These are phyloP conservation scores for Cetradonia linearis DNA, from an alignment of 495 filamentous ascomycete species.

Conservation along the genomic window DNA sequence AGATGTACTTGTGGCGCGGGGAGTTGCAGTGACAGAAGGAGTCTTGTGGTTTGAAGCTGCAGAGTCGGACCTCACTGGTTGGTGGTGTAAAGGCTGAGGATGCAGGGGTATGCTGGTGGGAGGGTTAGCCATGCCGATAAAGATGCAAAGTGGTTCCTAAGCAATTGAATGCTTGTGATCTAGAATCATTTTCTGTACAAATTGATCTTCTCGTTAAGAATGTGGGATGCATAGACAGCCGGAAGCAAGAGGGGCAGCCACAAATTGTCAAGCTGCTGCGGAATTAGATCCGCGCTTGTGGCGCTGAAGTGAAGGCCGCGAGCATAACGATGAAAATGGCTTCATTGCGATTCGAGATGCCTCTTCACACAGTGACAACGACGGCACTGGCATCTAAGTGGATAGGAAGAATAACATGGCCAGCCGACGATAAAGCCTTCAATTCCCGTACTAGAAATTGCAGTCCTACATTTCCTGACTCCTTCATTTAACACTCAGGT, in stretches of 20 bases:
- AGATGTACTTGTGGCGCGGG: constrained; percentile 40
- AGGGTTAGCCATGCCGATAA: constrained; percentile 9
- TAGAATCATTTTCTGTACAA: background rate
- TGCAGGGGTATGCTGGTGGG: constrained; percentile 11
- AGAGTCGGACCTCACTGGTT: constrained; percentile 27
- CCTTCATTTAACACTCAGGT: background rate
- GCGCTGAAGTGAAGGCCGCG: too few relatives aligned
- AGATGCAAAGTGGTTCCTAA: background rate
- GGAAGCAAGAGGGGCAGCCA: background rate
- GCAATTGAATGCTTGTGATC: background rate
- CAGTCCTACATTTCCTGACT: too few relatives aligned
- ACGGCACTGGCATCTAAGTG: background rate
- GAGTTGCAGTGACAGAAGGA: constrained; percentile 18
- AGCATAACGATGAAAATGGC: background rate
- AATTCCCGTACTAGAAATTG: background rate
- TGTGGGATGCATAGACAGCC: background rate
- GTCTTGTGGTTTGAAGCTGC: constrained; percentile 13
- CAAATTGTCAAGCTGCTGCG: background rate
- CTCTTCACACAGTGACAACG: background rate
- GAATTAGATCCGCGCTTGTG: constrained; percentile 5
- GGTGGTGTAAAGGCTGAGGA: constrained; percentile 34
- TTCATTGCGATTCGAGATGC: background rate
- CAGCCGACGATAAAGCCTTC: background rate
- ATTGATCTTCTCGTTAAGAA: background rate
- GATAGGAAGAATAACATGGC: background rate